Percentiles rank a stretch among this genome's conserved stretches.
Evolutionary conservation across 805 yeast species (phyloP).

Genomic region (Jamesozyma rosinii): DNA sequence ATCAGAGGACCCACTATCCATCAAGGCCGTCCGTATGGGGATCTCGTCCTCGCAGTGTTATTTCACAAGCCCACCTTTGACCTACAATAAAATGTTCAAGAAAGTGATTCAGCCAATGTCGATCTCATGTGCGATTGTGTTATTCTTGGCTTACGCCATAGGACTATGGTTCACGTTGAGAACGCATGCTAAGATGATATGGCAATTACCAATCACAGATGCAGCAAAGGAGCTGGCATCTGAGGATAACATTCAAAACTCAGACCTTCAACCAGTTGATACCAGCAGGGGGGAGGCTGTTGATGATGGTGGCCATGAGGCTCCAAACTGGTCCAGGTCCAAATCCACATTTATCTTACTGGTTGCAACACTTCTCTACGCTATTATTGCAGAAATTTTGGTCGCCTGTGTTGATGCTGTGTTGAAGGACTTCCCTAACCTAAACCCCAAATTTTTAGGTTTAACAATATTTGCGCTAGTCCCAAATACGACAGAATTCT

Average conservation of each 20-base stretch:
- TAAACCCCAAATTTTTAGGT: conserved; percentile 85
- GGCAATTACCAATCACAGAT: conserved; percentile 44
- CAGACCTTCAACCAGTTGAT: not conserved
- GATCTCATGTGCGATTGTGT: conserved; percentile 63
- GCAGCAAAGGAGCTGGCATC: conserved; percentile 9
- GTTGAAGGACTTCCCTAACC: conserved; percentile 55
- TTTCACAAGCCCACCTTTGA: conserved; percentile 67
- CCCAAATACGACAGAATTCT: conserved; percentile 93
- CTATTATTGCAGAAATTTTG: conserved; percentile 86
- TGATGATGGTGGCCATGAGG: conserved; percentile 65
- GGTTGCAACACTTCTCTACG: conserved; percentile 79
- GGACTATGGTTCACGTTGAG: conserved; percentile 89
- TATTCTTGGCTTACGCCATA: conserved; percentile 75
- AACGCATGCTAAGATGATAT: conserved; percentile 92
- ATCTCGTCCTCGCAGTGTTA: conserved; percentile 43
- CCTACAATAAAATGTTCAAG: conserved; percentile 56
- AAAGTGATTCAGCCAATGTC: conserved; percentile 75
- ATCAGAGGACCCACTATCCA: conserved; percentile 7
- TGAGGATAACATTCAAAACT: not conserved
- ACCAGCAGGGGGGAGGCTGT: conserved; percentile 5
- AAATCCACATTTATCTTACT: conserved; percentile 77
- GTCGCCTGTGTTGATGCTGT: conserved; percentile 91
- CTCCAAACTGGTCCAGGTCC: conserved; percentile 90
- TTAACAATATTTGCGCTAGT: conserved; percentile 90
- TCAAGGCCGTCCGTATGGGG: conserved; percentile 40